Conservation (phyloP, 306 rosid genomes). For the Citrullus colocynthis region DNA sequence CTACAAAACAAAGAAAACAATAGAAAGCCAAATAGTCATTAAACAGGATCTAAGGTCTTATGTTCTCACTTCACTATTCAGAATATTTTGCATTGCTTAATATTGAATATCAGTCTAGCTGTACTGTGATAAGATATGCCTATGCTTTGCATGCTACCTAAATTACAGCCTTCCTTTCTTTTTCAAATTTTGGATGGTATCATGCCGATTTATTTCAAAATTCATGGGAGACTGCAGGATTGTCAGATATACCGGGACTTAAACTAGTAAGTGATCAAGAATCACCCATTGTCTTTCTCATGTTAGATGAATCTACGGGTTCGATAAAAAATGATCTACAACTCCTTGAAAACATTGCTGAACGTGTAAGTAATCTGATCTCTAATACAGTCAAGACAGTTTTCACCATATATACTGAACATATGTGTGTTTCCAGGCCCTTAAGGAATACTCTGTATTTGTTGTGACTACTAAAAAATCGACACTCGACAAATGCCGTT, state of each 20-base stretch:
- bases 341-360: slow-evolving; percentile 59
- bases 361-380: slow-evolving; percentile 39
- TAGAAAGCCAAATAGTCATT: no score
- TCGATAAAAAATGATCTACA: slow-evolving; percentile 43
- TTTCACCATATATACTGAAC: neutral
- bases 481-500: slow-evolving; percentile 59
- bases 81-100: neutral
- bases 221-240: slow-evolving; percentile 42
- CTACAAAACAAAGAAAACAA: no score
- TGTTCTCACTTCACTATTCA: neutral
- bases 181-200: neutral
- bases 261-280: slow-evolving; percentile 60
- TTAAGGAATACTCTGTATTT: slow-evolving; percentile 65
- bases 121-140: neutral
- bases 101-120: neutral
- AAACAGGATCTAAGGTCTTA: neutral
- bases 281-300: slow-evolving; percentile 81
- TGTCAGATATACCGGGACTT: slow-evolving; percentile 49
- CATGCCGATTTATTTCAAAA: neutral
- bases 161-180: neutral
- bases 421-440: slow-evolving; percentile 30
- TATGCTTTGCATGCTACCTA: neutral
- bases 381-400: neutral
- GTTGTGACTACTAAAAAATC: slow-evolving; percentile 67
- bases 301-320: slow-evolving; percentile 56